A percentile compares a stretch with the other conserved stretches of the same genome.
phyloP scores from a whole-genome alignment of 1,284 basidiomycete genomes.

The Paramarasmius palmivorus region DNA sequence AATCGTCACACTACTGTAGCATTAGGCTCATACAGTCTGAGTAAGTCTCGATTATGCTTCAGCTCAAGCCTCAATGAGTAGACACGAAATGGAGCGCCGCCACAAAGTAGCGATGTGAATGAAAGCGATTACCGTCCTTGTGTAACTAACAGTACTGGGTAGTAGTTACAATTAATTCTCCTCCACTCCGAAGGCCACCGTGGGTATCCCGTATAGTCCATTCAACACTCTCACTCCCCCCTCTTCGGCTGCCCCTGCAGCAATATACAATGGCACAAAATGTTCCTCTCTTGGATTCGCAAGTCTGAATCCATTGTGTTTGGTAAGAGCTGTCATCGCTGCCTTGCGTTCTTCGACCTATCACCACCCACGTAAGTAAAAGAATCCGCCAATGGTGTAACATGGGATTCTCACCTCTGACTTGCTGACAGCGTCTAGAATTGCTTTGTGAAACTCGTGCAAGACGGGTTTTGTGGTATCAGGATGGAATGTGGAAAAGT shows the following conservation, averaged over 20 bases:
- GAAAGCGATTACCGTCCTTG: too few relatives aligned
- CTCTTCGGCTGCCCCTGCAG: constrained; percentile 67
- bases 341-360: constrained; percentile 41
- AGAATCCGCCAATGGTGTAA: neutral
- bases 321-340: constrained; percentile 49
- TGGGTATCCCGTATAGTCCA: constrained; percentile 56
- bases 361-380: constrained; percentile 3
- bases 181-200: constrained; percentile 63
- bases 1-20: too few relatives aligned
- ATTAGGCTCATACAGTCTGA: too few relatives aligned
- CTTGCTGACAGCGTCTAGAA: constrained; percentile 53
- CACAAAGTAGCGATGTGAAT: too few relatives aligned
- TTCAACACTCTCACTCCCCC: constrained; percentile 50
- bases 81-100: too few relatives aligned
- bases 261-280: constrained; percentile 73
- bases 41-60: too few relatives aligned
- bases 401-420: constrained; percentile 43
- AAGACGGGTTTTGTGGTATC: constrained; percentile 45
- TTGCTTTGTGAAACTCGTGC: constrained; percentile 60
- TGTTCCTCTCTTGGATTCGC: constrained; percentile 75
- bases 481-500: constrained; percentile 53
- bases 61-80: too few relatives aligned
- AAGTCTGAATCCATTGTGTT: constrained; percentile 59
- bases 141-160: too few relatives aligned
- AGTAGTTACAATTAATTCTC: too few relatives aligned